Percentiles rank a stretch among this genome's conserved stretches.
These are phyloP conservation scores for Solanum peruvianum DNA, from an alignment of 257 asterid genomes.

Conservation along the genomic window DNA sequence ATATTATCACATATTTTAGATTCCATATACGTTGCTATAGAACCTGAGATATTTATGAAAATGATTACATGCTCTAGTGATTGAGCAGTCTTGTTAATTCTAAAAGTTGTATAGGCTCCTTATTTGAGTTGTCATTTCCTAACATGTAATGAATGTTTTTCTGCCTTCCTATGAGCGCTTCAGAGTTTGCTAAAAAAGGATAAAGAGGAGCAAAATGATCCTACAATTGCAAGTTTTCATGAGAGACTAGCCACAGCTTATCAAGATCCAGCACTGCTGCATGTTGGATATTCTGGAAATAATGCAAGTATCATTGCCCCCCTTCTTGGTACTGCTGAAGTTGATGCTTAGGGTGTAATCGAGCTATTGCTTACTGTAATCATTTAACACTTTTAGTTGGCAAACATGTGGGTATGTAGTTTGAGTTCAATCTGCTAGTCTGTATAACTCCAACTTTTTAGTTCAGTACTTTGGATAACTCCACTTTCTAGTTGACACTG, in stretches of 20 bases:
- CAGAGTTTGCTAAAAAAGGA: constrained; percentile 90
- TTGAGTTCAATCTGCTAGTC: background rate
- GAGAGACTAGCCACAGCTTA: constrained; percentile 57
- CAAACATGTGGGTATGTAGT: background rate
- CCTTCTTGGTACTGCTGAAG: constrained; percentile 26
- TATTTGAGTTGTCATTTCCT: background rate
- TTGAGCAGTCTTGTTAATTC: background rate
- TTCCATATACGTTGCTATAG: background rate
- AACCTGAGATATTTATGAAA: background rate
- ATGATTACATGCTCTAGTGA: background rate
- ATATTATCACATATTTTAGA: background rate
- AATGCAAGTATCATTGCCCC: constrained; percentile 45
- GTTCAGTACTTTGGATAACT: background rate
- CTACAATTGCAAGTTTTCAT: constrained; percentile 36
- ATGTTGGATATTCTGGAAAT: constrained; percentile 19
- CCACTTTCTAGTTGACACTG: background rate
- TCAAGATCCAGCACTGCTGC: constrained; percentile 53
- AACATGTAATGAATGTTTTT: background rate
- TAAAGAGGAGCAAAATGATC: constrained; percentile 46
- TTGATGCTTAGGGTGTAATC: background rate
- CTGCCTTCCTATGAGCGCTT: background rate
- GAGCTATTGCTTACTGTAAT: background rate
- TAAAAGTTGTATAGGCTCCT: background rate
- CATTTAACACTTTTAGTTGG: background rate
- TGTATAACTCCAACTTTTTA: background rate